Evolutionary conservation across 2,329 filamentous ascomycete genomes (phyloP).

Genomic region (Paecilomyces niveus): DNA sequence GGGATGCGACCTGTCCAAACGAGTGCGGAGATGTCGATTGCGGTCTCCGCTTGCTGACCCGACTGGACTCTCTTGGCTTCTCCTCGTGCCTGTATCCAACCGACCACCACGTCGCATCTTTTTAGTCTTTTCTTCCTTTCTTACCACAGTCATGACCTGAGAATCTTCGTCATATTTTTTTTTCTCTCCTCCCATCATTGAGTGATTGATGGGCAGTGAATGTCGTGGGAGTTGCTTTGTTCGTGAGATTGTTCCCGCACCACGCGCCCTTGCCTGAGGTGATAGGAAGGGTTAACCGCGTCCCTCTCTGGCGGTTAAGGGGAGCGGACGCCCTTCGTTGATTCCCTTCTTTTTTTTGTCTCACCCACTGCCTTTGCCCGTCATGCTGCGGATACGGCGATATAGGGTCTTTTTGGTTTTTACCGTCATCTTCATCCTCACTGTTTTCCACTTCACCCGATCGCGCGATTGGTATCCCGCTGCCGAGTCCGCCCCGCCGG

Average conservation of each 20-base stretch:
- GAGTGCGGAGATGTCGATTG: background rate
- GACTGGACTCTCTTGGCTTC: background rate
- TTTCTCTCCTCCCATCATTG: background rate
- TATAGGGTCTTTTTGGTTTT: slow-evolving; percentile 42
- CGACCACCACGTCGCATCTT: background rate
- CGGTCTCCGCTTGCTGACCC: background rate
- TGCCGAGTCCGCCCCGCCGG: slow-evolving; percentile 8
- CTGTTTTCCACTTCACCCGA: slow-evolving; percentile 46
- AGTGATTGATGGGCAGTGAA: background rate
- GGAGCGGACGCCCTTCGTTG: background rate
- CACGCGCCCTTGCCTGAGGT: background rate
- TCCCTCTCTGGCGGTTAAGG: background rate
- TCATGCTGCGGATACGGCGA: slow-evolving; percentile 43
- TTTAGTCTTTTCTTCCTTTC: background rate
- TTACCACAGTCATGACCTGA: background rate
- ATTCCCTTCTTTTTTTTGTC: slow-evolving; percentile 3
- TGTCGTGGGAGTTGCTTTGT: background rate
- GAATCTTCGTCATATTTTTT: background rate
- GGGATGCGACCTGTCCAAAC: background rate
- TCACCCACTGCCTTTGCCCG: slow-evolving; percentile 7
- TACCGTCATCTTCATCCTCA: slow-evolving; percentile 34
- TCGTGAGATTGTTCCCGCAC: background rate
- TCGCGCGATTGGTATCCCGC: slow-evolving; percentile 32
- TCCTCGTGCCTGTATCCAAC: background rate
- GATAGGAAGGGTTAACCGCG: background rate